Base-by-base conservation (phyloP, 1,284 basidiomycete species). In the Sporisorium sorghi region DNA sequence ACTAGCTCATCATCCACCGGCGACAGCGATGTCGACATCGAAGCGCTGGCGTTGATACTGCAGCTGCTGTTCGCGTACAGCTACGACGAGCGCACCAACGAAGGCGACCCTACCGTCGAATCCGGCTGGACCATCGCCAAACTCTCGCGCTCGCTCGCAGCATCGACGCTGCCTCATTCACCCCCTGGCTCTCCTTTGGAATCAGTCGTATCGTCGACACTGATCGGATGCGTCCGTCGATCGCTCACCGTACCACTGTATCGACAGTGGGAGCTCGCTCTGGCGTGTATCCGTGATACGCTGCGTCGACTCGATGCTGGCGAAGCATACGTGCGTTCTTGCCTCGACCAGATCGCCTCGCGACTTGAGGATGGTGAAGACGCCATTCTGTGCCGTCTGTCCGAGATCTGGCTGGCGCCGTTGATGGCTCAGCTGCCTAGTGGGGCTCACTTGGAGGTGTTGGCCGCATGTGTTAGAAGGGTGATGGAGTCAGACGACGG, bases 101-200 rank as follows among this genome's bases (percentile, higher is more conserved):
- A 67, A 26, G 73, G 63, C 53, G 73, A 75, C 12, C 53, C 67
- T 8, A 75, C 67, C 12, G 66, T 75, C 50, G 73, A 75, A 39
- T 75, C 73, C 8, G 63, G 67, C 23, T 75, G 73, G 73, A 75
- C 67, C 5, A 71, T 75, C 17, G 67, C 63, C 40, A 67, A 70
- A 48, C 68, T 75, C 5, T 67, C 49, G 3, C 66, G 66, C 14
- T 62, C 55, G 1, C 47, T 74, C n/a, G 35, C 56, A 2, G 58
- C 58, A n/a, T 74, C 62, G 2, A 30, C 47, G 4, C 26, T 37
- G 5, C 35, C 56, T 2, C 43, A 17, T 1, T 40, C 35, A 0
- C 15, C 50, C 2, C 7, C 30, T 3, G 15, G 5, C 7, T 6
- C 42, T 7, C 11, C 32, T 1, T 19, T 61, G 23, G 58, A 64